phyloP scores from a whole-genome alignment of 495 filamentous ascomycete genomes.

The Collariella sp. region DNA sequence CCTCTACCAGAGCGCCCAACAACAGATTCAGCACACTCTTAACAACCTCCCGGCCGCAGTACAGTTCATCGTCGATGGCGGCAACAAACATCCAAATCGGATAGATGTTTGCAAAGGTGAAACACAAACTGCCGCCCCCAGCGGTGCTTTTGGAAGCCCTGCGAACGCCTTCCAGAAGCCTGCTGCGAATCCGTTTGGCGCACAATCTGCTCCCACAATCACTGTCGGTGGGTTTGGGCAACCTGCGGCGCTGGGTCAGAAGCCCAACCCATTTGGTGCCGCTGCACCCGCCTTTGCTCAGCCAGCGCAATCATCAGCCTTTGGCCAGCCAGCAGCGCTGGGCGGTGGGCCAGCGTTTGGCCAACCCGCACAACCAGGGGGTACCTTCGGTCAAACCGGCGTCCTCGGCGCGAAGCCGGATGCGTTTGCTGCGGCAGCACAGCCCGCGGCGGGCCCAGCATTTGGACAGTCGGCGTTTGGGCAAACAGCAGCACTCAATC shows the following conservation, averaged over 20 bases:
- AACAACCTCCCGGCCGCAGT: slow-evolving; percentile 63
- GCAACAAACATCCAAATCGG: slow-evolving; percentile 71
- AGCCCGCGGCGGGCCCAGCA: slow-evolving; percentile 14
- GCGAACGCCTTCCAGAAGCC: slow-evolving; percentile 13
- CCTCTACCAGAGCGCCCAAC: slow-evolving; percentile 50
- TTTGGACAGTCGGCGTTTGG: slow-evolving; percentile 20
- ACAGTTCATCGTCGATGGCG: slow-evolving; percentile 58
- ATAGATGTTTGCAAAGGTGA: slow-evolving; percentile 53
- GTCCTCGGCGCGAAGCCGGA: slow-evolving; percentile 24
- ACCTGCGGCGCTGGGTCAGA: slow-evolving; percentile 32
- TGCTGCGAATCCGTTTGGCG: slow-evolving; percentile 26
- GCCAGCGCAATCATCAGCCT: slow-evolving; percentile 30
- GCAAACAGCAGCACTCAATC: slow-evolving; percentile 21
- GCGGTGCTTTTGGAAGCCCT: slow-evolving; percentile 3
- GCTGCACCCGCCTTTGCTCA: slow-evolving; percentile 36
- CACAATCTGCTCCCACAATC: slow-evolving; percentile 18
- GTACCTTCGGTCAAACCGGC: slow-evolving; percentile 24
- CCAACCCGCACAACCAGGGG: slow-evolving; percentile 13
- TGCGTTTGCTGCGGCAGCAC: slow-evolving; percentile 22
- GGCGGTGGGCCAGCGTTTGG: slow-evolving; percentile 28
- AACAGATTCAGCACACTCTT: slow-evolving; percentile 59
- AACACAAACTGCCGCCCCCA: slow-evolving; percentile 15
- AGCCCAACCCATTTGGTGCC: slow-evolving; percentile 33
- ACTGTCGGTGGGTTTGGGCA: slow-evolving; percentile 35
- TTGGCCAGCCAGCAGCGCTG: slow-evolving; percentile 26